Percentiles rank a stretch among this genome's conserved stretches.
phyloP scores from a whole-genome alignment of 1,139 yeast genomes.

The Debaryomyces sp. region DNA sequence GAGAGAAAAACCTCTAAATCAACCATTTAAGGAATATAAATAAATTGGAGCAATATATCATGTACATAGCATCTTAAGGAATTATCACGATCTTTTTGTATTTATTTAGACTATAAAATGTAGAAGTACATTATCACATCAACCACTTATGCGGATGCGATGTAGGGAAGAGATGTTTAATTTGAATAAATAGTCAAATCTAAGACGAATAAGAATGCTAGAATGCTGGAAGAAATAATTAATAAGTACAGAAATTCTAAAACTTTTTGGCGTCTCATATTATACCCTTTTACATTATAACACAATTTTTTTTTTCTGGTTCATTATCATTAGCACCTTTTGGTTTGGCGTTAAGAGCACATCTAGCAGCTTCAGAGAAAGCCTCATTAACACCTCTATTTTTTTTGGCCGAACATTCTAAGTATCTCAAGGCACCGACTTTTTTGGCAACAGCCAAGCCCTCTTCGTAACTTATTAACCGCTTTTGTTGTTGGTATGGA shows the following conservation, averaged over 20 bases:
- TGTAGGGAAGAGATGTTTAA: constrained; percentile 4
- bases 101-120: constrained; percentile 2
- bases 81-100: background rate
- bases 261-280: background rate
- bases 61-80: background rate
- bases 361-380: constrained; percentile 94
- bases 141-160: background rate
- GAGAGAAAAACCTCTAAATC: constrained; percentile 35
- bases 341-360: constrained; percentile 89
- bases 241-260: background rate
- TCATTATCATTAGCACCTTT: constrained; percentile 66
- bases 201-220: background rate
- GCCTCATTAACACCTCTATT: constrained; percentile 97
- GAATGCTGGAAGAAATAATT: background rate
- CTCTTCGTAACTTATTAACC: constrained; percentile 53
- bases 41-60: background rate
- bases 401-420: constrained; percentile 93
- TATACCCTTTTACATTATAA: constrained; percentile 32
- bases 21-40: constrained; percentile 26
- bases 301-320: constrained; percentile 46
- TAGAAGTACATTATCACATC: constrained; percentile 1
- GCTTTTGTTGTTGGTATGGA: constrained; percentile 45
- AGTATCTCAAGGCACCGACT: constrained; percentile 81
- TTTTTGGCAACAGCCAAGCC: constrained; percentile 69
- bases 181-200: background rate